A percentile compares a stretch with the other conserved stretches of the same genome.
Conservation (phyloP, 163 green algal species). For the Chlorella variabilis region DNA sequence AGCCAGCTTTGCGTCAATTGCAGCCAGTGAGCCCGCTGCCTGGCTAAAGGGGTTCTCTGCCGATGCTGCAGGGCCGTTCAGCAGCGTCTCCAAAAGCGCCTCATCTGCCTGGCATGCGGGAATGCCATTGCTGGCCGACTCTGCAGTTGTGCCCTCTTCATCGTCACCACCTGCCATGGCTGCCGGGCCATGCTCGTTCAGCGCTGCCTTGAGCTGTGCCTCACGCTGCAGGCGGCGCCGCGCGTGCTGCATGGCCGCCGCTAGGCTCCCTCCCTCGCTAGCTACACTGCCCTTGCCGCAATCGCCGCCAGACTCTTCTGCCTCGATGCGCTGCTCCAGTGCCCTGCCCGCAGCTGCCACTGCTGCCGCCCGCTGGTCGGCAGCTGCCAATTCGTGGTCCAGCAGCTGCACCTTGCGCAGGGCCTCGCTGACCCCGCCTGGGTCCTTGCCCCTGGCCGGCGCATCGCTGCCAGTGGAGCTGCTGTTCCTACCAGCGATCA, state of each 20-base stretch:
- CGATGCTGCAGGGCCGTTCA: not conserved
- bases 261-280: not conserved
- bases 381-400: not conserved
- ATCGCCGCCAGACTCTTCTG: not conserved
- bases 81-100: not conserved
- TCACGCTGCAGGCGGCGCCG: not conserved
- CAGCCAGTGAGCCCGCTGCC: not conserved
- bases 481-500: no score
- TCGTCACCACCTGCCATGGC: not conserved
- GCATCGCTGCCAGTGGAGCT: no score
- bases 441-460: no score
- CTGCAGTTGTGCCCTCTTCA: not conserved
- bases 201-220: not conserved
- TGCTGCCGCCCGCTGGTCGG: not conserved
- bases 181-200: not conserved
- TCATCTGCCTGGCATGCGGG: not conserved
- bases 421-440: no score
- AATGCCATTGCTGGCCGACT: not conserved
- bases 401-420: conserved; percentile 20
- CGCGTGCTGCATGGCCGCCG: not conserved
- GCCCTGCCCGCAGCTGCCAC: not conserved
- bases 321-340: not conserved
- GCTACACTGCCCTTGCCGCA: not conserved
- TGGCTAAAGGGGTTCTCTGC: conserved; percentile 1
- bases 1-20: conserved; percentile 5